phyloP scores from a whole-genome alignment of 257 asterid genomes.

The Solanum chaucha region DNA sequence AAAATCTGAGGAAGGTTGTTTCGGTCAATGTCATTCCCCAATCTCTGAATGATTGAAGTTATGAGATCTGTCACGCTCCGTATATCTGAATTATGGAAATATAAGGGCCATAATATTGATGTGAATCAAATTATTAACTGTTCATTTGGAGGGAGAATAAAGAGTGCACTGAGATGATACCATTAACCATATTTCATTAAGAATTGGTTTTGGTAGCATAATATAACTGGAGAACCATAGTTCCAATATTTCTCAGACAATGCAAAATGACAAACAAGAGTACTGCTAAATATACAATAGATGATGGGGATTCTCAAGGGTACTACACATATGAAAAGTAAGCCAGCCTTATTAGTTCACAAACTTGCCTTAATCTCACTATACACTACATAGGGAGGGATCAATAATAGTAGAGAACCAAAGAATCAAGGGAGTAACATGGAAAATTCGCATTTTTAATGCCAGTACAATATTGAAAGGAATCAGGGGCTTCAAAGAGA shows the following conservation, averaged over 20 bases:
- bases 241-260: background rate
- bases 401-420: background rate
- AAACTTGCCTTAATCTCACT: background rate
- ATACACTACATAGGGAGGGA: background rate
- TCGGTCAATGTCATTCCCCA: conserved; percentile 82
- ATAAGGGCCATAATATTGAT: background rate
- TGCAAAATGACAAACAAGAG: background rate
- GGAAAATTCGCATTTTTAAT: background rate
- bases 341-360: background rate
- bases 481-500: background rate
- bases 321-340: background rate
- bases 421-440: background rate
- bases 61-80: conserved; percentile 62
- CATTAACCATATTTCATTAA: background rate
- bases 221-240: background rate
- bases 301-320: background rate
- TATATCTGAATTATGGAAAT: conserved; percentile 34
- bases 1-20: conserved; percentile 82
- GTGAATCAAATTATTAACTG: background rate
- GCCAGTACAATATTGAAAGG: background rate
- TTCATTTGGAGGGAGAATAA: background rate
- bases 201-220: background rate
- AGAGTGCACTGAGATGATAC: background rate
- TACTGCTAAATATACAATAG: background rate
- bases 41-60: conserved; percentile 80